Evolutionary conservation across 352 stramenopile genomes (phyloP).

Genomic region (Phytopythium aichiense): DNA sequence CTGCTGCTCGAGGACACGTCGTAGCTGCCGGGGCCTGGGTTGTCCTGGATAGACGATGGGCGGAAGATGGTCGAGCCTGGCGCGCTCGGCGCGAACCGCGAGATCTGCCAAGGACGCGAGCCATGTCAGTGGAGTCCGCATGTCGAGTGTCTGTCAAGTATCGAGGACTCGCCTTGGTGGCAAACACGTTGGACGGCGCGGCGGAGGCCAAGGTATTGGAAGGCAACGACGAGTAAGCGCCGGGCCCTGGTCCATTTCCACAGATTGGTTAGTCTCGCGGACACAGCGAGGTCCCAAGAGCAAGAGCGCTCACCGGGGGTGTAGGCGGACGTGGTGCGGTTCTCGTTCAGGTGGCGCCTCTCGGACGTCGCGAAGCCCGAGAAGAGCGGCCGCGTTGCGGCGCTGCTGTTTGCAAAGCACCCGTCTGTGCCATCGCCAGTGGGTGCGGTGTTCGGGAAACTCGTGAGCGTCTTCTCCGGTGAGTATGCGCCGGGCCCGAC

Average conservation of each 20-base stretch:
- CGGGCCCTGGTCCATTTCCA: constrained; percentile 28
- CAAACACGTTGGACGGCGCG: constrained; percentile 57
- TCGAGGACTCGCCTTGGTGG: constrained; percentile 43
- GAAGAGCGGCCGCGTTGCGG: constrained; percentile 31
- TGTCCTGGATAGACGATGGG: constrained; percentile 66
- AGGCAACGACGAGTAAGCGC: constrained; percentile 41
- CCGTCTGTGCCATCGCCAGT: neutral
- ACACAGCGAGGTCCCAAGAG: neutral
- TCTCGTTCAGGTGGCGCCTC: constrained; percentile 73
- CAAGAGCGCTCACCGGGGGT: constrained; percentile 33
- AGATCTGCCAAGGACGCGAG: constrained; percentile 31
- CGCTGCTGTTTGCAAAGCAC: neutral
- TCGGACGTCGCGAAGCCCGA: constrained; percentile 70
- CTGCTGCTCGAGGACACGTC: constrained; percentile 16
- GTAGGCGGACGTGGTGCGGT: constrained; percentile 73
- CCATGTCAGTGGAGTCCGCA: neutral
- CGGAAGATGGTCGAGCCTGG: constrained; percentile 67
- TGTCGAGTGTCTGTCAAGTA: neutral
- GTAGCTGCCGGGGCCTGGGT: constrained; percentile 62
- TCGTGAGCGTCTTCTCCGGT: constrained; percentile 40
- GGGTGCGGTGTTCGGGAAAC: constrained; percentile 26
- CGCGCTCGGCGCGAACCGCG: constrained; percentile 65
- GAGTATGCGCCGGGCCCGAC: constrained; percentile 71
- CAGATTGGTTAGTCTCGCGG: neutral
- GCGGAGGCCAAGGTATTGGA: constrained; percentile 10